Conservation (phyloP, 23 red algal species). For the Gracilaria gracilis region DNA sequence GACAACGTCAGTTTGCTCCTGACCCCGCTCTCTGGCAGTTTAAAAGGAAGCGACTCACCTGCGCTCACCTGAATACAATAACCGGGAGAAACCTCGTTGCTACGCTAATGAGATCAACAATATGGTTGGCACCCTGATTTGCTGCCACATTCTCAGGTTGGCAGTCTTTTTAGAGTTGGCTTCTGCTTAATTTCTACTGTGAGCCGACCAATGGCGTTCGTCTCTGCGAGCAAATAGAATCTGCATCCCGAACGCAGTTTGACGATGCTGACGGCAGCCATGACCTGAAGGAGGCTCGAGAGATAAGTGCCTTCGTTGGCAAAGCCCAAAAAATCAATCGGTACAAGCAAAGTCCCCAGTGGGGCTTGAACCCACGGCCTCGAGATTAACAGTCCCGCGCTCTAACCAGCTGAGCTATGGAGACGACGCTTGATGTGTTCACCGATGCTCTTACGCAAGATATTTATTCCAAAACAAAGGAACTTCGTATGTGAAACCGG, state of each 20-base stretch:
- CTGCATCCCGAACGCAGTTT: neutral
- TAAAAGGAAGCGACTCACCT: neutral
- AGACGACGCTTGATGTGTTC: neutral
- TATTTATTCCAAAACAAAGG: too few species aligned
- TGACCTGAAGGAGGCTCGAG: neutral
- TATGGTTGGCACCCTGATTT: neutral
- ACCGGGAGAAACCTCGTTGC: neutral
- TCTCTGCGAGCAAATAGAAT: neutral
- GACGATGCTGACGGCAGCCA: neutral
- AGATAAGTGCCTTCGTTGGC: neutral
- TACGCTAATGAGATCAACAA: neutral
- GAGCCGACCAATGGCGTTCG: neutral
- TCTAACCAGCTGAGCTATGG: conserved; percentile 86
- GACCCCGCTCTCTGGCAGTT: neutral
- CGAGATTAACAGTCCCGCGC: conserved; percentile 85
- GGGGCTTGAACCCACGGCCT: conserved; percentile 85
- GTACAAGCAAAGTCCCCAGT: conserved; percentile 27
- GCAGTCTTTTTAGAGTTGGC: neutral
- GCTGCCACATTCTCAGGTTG: neutral
- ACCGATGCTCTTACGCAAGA: neutral
- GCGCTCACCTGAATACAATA: neutral
- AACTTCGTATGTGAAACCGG: too few species aligned
- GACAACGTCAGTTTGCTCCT: neutral
- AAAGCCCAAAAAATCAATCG: neutral
- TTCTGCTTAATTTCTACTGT: conserved; percentile 1